A percentile compares a stretch with the other conserved stretches of the same genome.
Conservation (phyloP, 2,329 filamentous ascomycete species). For the Penicillium griseofulvum region DNA sequence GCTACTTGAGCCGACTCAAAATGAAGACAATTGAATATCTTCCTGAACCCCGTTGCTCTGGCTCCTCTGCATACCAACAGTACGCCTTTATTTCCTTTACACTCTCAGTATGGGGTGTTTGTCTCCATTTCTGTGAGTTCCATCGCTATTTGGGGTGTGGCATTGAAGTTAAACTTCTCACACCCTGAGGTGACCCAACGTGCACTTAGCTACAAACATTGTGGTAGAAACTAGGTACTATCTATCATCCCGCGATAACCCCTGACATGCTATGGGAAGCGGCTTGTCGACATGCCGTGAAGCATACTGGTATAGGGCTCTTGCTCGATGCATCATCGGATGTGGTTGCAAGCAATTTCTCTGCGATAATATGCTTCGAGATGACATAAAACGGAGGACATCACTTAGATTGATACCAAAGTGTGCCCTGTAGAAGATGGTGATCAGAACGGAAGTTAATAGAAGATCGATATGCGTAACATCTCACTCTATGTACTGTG, state of each 20-base stretch:
- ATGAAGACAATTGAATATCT: not conserved
- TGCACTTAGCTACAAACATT: not conserved
- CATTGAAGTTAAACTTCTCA: not conserved
- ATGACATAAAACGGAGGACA: too few species aligned
- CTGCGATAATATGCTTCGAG: too few species aligned
- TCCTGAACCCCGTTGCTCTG: not conserved
- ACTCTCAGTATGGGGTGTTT: not conserved
- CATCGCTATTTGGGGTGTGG: not conserved
- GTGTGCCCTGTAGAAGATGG: too few species aligned
- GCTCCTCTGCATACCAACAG: too few species aligned
- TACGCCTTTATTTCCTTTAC: not conserved
- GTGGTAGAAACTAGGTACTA: not conserved
- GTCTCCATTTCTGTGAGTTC: not conserved
- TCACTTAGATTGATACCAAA: too few species aligned
- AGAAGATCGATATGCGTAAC: not conserved
- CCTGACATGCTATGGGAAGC: not conserved
- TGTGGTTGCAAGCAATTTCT: too few species aligned
- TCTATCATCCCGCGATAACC: not conserved
- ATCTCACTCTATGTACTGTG: not conserved
- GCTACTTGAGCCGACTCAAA: not conserved
- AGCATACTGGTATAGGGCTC: too few species aligned
- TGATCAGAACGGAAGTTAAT: too few species aligned
- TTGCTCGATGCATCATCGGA: too few species aligned
- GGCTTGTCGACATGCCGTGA: not conserved
- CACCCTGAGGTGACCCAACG: not conserved